Conservation (phyloP, 2,329 filamentous ascomycete genomes). For the Kalaharituber pfeilii region DNA sequence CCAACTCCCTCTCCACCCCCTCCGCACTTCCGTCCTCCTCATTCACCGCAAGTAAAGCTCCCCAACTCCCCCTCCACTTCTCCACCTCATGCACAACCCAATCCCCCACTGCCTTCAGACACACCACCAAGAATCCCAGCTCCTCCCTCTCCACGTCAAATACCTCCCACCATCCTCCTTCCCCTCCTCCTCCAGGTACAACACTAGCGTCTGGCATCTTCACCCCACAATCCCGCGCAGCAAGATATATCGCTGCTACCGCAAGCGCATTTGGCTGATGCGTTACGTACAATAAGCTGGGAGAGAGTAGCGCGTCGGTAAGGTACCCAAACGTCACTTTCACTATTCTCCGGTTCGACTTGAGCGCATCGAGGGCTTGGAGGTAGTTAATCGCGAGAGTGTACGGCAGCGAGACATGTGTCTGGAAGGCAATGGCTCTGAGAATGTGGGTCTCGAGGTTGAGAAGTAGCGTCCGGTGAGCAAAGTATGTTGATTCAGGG, state of each 20-base stretch:
- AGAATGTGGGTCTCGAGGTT: conserved; percentile 63
- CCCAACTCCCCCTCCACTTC: conserved; percentile 34
- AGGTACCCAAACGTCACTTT: conserved; percentile 55
- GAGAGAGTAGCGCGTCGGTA: conserved; percentile 71
- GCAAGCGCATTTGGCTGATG: conserved; percentile 78
- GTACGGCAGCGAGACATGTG: conserved; percentile 71
- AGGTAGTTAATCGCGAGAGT: conserved; percentile 79
- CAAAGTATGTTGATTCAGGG: background rate
- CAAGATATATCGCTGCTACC: conserved; percentile 78
- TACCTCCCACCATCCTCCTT: conserved; percentile 79
- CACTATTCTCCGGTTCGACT: conserved; percentile 37
- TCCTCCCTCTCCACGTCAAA: conserved; percentile 94
- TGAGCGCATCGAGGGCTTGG: conserved; percentile 61
- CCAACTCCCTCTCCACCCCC: conserved; percentile 41
- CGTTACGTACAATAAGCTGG: conserved; percentile 77
- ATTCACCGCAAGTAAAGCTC: conserved; percentile 39
- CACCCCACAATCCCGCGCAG: conserved; percentile 55
- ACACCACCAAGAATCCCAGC: conserved; percentile 79
- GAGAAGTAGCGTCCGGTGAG: conserved; percentile 38
- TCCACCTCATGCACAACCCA: conserved; percentile 45
- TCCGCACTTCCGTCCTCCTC: conserved; percentile 28
- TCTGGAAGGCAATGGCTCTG: conserved; percentile 59
- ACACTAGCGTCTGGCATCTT: conserved; percentile 52
- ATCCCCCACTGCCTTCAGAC: conserved; percentile 58
- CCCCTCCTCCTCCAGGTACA: background rate